Evolutionary conservation across 2,329 filamentous ascomycete species (phyloP).

Genomic region (Basipetospora chlamydospora): DNA sequence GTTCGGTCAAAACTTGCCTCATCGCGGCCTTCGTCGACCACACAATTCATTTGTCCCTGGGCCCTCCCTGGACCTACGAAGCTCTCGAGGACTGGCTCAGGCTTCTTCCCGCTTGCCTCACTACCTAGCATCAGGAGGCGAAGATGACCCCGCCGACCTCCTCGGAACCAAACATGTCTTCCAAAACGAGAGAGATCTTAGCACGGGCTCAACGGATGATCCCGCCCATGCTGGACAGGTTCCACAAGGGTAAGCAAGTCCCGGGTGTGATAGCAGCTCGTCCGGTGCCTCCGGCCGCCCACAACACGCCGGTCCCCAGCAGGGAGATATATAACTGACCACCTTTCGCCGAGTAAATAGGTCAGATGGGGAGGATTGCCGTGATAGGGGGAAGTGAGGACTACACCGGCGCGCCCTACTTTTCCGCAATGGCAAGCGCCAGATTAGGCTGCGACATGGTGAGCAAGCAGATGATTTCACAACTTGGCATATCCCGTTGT

Average conservation of each 20-base stretch:
- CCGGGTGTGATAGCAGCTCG: too few relatives aligned
- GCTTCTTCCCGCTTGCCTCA: background rate
- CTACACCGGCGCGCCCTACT: constrained; percentile 95
- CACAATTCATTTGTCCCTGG: too few relatives aligned
- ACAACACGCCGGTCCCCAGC: too few relatives aligned
- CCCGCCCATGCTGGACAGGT: constrained; percentile 85
- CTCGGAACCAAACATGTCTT: constrained; percentile 36
- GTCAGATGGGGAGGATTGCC: constrained; percentile 79
- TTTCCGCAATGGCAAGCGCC: constrained; percentile 93
- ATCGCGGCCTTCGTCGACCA: too few relatives aligned
- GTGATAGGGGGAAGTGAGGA: constrained; percentile 93
- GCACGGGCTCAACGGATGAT: constrained; percentile 76
- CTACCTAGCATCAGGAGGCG: background rate
- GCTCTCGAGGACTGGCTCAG: background rate
- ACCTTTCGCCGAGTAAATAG: constrained; percentile 30
- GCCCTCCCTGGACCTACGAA: too few relatives aligned
- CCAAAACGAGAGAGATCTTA: constrained; percentile 60
- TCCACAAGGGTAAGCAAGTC: constrained; percentile 67
- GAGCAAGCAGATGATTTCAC: constrained; percentile 12
- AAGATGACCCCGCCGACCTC: background rate
- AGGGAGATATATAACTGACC: too few relatives aligned
- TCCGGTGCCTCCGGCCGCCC: too few relatives aligned
- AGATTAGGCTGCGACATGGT: constrained; percentile 84
- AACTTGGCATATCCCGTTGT: too few relatives aligned
- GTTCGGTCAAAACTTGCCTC: too few relatives aligned